Evolutionary conservation across 495 filamentous ascomycete genomes (phyloP), one percentile per base, ranked within the genome.

Genomic region (Amniculicola lignicola): DNA sequence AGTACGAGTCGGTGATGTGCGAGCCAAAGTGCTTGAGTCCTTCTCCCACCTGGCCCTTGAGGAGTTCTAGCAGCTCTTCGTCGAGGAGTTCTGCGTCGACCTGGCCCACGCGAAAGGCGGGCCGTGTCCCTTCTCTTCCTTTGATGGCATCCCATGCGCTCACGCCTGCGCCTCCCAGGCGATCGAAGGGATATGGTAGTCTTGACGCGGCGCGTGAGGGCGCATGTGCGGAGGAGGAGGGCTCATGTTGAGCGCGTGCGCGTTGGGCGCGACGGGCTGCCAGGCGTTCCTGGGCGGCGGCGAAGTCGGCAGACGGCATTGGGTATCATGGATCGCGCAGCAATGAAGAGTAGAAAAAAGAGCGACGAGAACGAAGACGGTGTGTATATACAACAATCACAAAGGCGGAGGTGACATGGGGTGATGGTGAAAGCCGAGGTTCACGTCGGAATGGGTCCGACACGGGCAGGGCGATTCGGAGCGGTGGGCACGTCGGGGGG

Each of bases 41-140:
- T 50, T 96, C 88, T 47, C 88, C 88, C 12, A 91, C 87, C 67
- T 99, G 93, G 19, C 81, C 83, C 62, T 87, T 89, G 49, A 99
- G 72, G 62, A 97, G 75, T 19, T 83, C 81, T 10, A 97, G 78
- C 39, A 99, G 77, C 71, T 99, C 93, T 66, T 96, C 90, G 69
- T 99, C 93, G 35, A 99, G 74, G 27, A 99, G 73, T 67, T 97
- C 94, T 21, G 93, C 91, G 70, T 99, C 93, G 22, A 99, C 87
- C 75, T 99, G 93, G 5, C 92, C 90, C 10, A 99, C 94, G 35
- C 93, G 83, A 68, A 95, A 96, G 9, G 88, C 86, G 6, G 93
- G 94, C 16, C 80, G 74, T 18, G 85, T 91, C 21, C 88, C 88
- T 56, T 89, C 87, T 44, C 85, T 79, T n/a, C 82, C 84, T 24